Percentiles rank a stretch among this genome's conserved stretches.
Conservation (phyloP, 2,329 filamentous ascomycete genomes). For the Monosporascus cannonballus region DNA sequence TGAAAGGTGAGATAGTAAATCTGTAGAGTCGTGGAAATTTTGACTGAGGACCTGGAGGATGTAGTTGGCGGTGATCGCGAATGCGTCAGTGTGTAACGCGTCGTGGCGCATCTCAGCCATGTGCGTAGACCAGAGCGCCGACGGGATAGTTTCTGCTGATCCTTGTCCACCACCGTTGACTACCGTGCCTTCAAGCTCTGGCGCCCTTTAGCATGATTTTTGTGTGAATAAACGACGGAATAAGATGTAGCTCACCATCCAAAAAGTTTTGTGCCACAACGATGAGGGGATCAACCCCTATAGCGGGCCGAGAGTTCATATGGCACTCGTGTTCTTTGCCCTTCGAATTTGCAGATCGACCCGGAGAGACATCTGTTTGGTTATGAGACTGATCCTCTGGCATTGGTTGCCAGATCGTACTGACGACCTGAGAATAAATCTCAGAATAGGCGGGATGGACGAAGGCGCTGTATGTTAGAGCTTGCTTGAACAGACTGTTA, state of each 20-base stretch:
- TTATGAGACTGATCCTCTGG: slow-evolving; percentile 20
- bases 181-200: slow-evolving; percentile 42
- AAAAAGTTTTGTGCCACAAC: slow-evolving; percentile 41
- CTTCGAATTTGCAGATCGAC: slow-evolving; percentile 27
- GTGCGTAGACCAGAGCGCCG: slow-evolving; percentile 37
- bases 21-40: slow-evolving; percentile 25
- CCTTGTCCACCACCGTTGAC: slow-evolving; percentile 25
- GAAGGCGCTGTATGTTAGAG: slow-evolving; percentile 35
- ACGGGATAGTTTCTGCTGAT: slow-evolving; percentile 31
- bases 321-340: slow-evolving; percentile 34
- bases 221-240: slow-evolving; percentile 6
- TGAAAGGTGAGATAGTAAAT: slow-evolving; percentile 28
- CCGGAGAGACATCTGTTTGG: slow-evolving; percentile 8
- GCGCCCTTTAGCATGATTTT: not conserved
- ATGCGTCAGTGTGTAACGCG: slow-evolving; percentile 22
- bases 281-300: slow-evolving; percentile 32
- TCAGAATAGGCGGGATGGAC: slow-evolving; percentile 31
- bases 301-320: slow-evolving; percentile 1
- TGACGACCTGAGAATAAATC: slow-evolving; percentile 37
- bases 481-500: slow-evolving; percentile 39
- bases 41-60: slow-evolving; percentile 32
- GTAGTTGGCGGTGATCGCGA: slow-evolving; percentile 28
- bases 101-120: slow-evolving; percentile 24
- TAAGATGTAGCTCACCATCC: slow-evolving; percentile 35
- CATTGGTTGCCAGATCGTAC: slow-evolving; percentile 43